These are phyloP conservation scores for Trametes punicea DNA, from an alignment of 768 basidiomycete genomes.

Conservation along the genomic window DNA sequence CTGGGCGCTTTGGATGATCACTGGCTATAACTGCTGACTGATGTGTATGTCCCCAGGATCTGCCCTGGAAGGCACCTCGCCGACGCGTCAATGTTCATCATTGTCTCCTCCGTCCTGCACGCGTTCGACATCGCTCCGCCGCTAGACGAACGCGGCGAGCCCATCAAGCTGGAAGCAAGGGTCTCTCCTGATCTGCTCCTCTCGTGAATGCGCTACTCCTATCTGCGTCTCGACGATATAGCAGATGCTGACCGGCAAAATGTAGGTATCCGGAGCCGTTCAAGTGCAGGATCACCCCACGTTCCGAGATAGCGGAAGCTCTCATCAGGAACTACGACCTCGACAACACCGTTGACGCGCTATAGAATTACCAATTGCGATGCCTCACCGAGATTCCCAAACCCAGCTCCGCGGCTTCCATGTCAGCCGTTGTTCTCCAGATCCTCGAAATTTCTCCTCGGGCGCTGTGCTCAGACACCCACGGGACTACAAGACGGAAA, in stretches of 20 bases:
- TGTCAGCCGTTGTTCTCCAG: too few species aligned
- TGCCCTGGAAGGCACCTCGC: slow-evolving; percentile 17
- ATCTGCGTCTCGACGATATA: neutral
- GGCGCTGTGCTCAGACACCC: too few species aligned
- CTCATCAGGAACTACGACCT: neutral
- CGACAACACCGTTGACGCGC: neutral
- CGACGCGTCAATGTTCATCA: slow-evolving; percentile 10
- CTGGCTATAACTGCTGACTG: neutral
- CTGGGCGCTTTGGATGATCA: neutral
- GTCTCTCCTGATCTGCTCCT: slow-evolving; percentile 44
- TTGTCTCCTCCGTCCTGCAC: slow-evolving; percentile 11
- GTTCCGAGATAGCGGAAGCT: neutral
- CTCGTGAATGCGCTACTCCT: slow-evolving; percentile 30
- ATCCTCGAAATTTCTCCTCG: too few species aligned
- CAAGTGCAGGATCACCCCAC: slow-evolving; percentile 7
- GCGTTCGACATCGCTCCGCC: slow-evolving; percentile 7
- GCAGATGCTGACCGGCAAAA: neutral
- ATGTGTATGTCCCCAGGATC: neutral
- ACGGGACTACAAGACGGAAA: too few species aligned
- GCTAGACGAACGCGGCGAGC: slow-evolving; percentile 33
- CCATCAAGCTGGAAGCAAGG: slow-evolving; percentile 35
- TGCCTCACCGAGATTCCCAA: too few species aligned
- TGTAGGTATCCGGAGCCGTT: slow-evolving; percentile 5
- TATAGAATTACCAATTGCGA: too few species aligned
- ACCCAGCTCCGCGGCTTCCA: too few species aligned